Evolutionary conservation across 148 eudicot species (phyloP), one percentile per base, ranked within the genome.

Genomic region (Rhododendron kiyosumense): DNA sequence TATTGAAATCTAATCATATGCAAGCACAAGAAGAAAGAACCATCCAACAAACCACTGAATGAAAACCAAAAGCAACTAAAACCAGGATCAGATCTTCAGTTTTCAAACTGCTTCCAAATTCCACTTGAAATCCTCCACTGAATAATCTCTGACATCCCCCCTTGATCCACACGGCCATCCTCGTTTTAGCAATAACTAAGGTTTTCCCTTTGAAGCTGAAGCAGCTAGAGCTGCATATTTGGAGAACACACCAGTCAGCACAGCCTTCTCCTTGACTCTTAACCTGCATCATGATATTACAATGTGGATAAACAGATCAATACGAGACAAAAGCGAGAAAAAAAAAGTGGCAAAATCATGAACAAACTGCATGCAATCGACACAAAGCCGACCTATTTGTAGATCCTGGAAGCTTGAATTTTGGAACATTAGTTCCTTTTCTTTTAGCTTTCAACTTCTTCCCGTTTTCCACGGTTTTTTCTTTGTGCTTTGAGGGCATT

Each of bases 201-300:
- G 86, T 15, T 86, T 79, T 88, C 88, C 85, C 80, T 88, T 87
- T 41, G 90, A 89, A 88, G 94, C 71, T 51, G 85, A 86, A 75
- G 90, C 67, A 85, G 88, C 86, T 84, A 85, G 88, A 20, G 81
- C 83, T 61, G 91, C 95, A 83, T 97, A 95, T 87, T 92, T 94
- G 73, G 96, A 90, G 87, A 91, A 90, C 26, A 91, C 99, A 28
- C 85, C 95, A 34, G 92, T 90, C 49, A 97, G 93, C 90, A 94
- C 78, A 12, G 93, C 96, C 89, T 94, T 93, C 87, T 95, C 99
- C 85, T 65, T 88, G 34, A 90, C 86, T 88, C 91, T 93, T 82
- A 97, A 90, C 93, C 99, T 97, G 95, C 93, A 90, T 76, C 45
- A 79, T 30, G 28, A 79, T 26, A 78, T 79, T 71, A 49, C 45